phyloP scores from a whole-genome alignment of 805 yeast genomes.

The Ogataea glucozyma region DNA sequence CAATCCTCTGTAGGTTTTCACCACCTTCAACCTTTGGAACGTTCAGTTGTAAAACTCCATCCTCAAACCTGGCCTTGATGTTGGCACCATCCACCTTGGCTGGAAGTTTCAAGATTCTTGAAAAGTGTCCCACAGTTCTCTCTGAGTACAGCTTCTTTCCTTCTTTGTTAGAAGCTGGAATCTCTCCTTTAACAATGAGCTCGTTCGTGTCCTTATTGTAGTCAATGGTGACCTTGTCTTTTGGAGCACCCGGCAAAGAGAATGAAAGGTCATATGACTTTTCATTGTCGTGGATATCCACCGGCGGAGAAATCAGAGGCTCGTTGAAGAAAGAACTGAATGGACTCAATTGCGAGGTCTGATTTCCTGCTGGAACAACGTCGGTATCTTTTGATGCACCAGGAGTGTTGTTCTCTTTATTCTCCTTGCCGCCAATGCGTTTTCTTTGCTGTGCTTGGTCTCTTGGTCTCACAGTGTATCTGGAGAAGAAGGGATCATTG shows the following conservation, averaged over 20 bases:
- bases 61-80: conserved; percentile 46
- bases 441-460: conserved; percentile 3
- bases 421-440: conserved; percentile 10
- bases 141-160: conserved; percentile 24
- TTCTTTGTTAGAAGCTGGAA: conserved; percentile 28
- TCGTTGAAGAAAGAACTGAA: conserved; percentile 30
- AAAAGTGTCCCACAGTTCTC: conserved; percentile 35
- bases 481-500: conserved; percentile 30
- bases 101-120: conserved; percentile 45
- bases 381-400: conserved; percentile 5
- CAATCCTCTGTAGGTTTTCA: conserved; percentile 25
- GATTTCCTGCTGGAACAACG: conserved; percentile 7
- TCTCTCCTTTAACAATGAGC: conserved; percentile 45
- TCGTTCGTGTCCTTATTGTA: conserved; percentile 47
- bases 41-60: conserved; percentile 42
- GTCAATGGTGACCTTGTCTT: conserved; percentile 46
- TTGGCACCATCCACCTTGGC: conserved; percentile 43
- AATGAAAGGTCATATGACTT: conserved; percentile 42
- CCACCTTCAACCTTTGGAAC: conserved; percentile 40
- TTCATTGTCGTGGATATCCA: conserved; percentile 48
- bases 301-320: conserved; percentile 40
- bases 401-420: conserved; percentile 5
- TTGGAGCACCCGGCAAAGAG: conserved; percentile 50
- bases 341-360: conserved; percentile 29
- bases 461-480: conserved; percentile 7